Conservation (phyloP, 129 eudicot genomes). For the Helianthus annuus region HanXRQr2.0-SUNRISE NC_035447.2:6347105-6347604, state of each 20-base stretch:
- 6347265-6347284: conserved; percentile 24
- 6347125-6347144: conserved; percentile 38
- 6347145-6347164: conserved; percentile 15
- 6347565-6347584: conserved; percentile 57
- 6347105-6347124: conserved; percentile 6
- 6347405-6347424: conserved; percentile 17
- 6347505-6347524: conserved; percentile 22
- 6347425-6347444: conserved; percentile 21
- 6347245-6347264: conserved; percentile 39
- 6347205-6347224: conserved; percentile 32
- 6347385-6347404: conserved; percentile 27
- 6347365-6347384: conserved; percentile 27
- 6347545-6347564: too few relatives aligned
- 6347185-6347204: conserved; percentile 25
- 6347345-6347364: conserved; percentile 24
- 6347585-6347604: conserved; percentile 57
- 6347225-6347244: conserved; percentile 55
- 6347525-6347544: too few relatives aligned
- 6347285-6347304: neutral
- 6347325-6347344: conserved; percentile 29
- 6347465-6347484: neutral
- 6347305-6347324: conserved; percentile 23
- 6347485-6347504: conserved; percentile 24
- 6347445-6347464: conserved; percentile 5
- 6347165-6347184: conserved; percentile 12